These are phyloP conservation scores for Flueggea neowawraea DNA, from an alignment of 441 rosid species.

Conservation along the genomic window DNA sequence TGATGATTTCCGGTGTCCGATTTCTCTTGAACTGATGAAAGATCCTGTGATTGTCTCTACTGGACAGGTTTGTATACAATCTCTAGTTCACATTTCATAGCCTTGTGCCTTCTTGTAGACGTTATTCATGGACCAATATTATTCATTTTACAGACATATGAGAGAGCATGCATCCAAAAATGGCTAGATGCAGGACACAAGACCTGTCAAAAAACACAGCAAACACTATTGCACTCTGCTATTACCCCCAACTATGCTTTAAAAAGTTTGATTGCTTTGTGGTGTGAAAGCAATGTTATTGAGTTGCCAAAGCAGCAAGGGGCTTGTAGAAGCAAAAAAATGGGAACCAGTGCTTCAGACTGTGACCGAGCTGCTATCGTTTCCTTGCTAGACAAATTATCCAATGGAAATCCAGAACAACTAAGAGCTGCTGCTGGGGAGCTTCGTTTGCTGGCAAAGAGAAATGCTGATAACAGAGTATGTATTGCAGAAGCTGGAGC, in stretches of 20 bases:
- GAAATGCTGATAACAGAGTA: conserved; percentile 92
- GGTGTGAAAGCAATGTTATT: conserved; percentile 96
- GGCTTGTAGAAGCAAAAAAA: conserved; percentile 44
- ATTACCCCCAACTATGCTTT: conserved; percentile 89
- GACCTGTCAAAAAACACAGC: conserved; percentile 97
- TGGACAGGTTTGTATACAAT: conserved; percentile 69
- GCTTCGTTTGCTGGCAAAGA: conserved; percentile 86
- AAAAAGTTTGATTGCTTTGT: conserved; percentile 83
- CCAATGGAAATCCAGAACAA: conserved; percentile 58
- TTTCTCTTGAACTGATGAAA: conserved; percentile 96
- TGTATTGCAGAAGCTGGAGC: conserved; percentile 97
- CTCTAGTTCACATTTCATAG: conserved; percentile 1
- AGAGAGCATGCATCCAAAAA: conserved; percentile 88
- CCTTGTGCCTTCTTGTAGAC: neutral
- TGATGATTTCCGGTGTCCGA: conserved; percentile 96
- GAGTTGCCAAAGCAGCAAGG: conserved; percentile 86
- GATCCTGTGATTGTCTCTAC: conserved; percentile 99
- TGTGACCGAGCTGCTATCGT: conserved; percentile 73
- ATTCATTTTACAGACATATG: conserved; percentile 75
- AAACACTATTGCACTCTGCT: conserved; percentile 75
- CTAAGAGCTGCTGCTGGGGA: conserved; percentile 98
- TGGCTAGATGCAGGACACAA: conserved; percentile 98
- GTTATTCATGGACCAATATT: conserved; percentile 4
- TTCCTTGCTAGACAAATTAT: conserved; percentile 60
- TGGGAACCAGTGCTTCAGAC: conserved; percentile 67